A percentile compares a stretch with the other conserved stretches of the same genome.
phyloP scores from a whole-genome alignment of 2,329 filamentous ascomycete genomes.

The Salinomyces thailandicus region DNA sequence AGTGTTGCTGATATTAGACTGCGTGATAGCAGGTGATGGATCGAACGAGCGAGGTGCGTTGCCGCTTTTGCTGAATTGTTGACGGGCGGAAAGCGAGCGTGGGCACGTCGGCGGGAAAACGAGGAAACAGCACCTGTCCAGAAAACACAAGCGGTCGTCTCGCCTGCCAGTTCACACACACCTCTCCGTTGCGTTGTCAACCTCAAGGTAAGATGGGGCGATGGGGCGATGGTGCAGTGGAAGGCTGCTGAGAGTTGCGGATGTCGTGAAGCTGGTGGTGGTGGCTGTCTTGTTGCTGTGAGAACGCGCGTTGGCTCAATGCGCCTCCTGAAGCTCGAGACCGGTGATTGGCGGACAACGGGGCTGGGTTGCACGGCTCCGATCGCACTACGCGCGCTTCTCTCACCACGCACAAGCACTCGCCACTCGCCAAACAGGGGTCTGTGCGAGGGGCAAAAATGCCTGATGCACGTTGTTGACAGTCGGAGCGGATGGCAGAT shows the following conservation, averaged over 20 bases:
- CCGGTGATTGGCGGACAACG: constrained; percentile 21
- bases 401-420: too few relatives aligned
- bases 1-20: neutral
- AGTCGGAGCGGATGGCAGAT: too few relatives aligned
- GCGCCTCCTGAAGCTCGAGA: constrained; percentile 12
- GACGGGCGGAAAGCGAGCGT: constrained; percentile 6
- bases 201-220: constrained; percentile 4
- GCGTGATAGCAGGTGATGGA: neutral
- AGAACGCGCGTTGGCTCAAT: constrained; percentile 23
- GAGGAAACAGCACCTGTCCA: constrained; percentile 2
- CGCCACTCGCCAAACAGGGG: too few relatives aligned
- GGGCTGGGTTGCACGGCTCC: constrained; percentile 2
- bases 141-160: constrained; percentile 1
- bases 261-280: constrained; percentile 8
- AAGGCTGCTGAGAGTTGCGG: constrained; percentile 3
- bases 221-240: constrained; percentile 3
- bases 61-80: constrained; percentile 6
- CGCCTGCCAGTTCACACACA: constrained; percentile 1
- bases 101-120: neutral
- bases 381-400: constrained; percentile 4
- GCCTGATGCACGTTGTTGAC: too few relatives aligned
- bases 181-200: constrained; percentile 1
- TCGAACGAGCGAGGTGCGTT: constrained; percentile 1
- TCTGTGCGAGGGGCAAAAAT: too few relatives aligned
- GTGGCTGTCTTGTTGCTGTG: constrained; percentile 19